Conservation (phyloP, 768 basidiomycete genomes). For the Botryobasidium botryosum region DNA sequence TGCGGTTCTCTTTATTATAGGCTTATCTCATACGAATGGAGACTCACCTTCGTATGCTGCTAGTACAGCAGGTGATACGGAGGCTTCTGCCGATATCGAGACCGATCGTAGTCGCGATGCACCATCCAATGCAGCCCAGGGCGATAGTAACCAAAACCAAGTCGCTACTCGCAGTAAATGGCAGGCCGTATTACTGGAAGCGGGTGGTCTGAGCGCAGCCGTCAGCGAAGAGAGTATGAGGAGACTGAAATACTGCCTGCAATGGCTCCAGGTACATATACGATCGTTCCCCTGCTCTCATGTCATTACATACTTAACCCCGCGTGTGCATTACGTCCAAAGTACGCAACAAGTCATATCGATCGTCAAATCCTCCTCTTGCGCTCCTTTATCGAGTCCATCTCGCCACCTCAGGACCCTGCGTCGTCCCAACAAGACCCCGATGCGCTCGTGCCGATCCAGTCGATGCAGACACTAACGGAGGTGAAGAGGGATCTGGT, state of each 20-base stretch:
- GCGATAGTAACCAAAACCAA: constrained; percentile 17
- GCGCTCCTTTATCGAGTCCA: constrained; percentile 61
- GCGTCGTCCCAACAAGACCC: constrained; percentile 14
- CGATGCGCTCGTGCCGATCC: constrained; percentile 23
- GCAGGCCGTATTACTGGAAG: constrained; percentile 73
- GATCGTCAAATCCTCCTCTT: constrained; percentile 74
- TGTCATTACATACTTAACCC: not conserved
- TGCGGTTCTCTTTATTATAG: too few species aligned
- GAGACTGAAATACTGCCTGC: constrained; percentile 65
- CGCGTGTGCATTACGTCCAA: not conserved
- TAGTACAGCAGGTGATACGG: not conserved
- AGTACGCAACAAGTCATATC: constrained; percentile 81
- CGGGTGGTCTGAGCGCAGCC: constrained; percentile 74
- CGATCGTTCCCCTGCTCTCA: not conserved
- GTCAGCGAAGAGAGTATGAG: constrained; percentile 86
- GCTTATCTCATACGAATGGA: too few species aligned
- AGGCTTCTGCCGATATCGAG: not conserved
- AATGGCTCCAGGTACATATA: constrained; percentile 65
- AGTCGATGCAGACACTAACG: constrained; percentile 41
- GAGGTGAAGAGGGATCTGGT: constrained; percentile 69
- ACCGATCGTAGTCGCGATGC: not conserved
- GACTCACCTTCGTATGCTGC: not conserved
- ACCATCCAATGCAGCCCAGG: not conserved
- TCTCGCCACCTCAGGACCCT: constrained; percentile 15
- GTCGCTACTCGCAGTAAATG: constrained; percentile 62